Conservation (phyloP, 2,329 filamentous ascomycete species). For the Trichophyton equinum region DNA sequence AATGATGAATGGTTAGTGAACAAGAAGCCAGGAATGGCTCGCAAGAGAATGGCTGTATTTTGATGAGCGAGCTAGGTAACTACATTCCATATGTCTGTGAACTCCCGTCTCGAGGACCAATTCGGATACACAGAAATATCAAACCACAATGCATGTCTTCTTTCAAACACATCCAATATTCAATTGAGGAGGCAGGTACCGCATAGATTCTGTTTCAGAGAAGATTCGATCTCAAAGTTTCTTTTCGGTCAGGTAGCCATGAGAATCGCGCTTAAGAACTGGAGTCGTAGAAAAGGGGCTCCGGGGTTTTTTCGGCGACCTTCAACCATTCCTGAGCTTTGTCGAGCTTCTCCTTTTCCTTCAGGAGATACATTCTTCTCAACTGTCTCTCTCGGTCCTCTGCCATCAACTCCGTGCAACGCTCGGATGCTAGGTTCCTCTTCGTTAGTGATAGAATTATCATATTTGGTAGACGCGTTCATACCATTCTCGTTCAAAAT, state of each 20-base stretch:
- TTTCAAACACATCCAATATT: no score
- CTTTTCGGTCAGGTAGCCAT: neutral
- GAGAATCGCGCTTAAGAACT: neutral
- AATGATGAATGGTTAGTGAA: neutral
- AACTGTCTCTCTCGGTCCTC: slow-evolving; percentile 26
- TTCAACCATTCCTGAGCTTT: slow-evolving; percentile 22
- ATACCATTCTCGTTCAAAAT: slow-evolving; percentile 24
- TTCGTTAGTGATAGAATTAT: neutral
- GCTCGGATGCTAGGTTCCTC: slow-evolving; percentile 19
- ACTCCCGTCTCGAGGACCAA: no score
- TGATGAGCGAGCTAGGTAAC: no score
- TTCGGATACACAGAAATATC: no score
- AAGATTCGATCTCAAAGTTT: neutral
- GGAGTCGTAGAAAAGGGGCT: slow-evolving; percentile 1
- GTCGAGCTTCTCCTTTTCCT: slow-evolving; percentile 24
- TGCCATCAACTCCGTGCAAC: slow-evolving; percentile 27
- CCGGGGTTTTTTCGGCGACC: neutral
- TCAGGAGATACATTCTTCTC: slow-evolving; percentile 20
- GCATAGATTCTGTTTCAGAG: no score
- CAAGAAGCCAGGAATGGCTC: no score
- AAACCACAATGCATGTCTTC: no score
- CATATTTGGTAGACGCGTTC: slow-evolving; percentile 6
- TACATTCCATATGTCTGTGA: no score
- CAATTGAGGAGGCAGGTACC: no score
- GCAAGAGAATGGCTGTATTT: no score